Evolutionary conservation across 306 rosid genomes (phyloP), one percentile per base, ranked within the genome.

Genomic region (Pterocarpus macrocarpus): DNA sequence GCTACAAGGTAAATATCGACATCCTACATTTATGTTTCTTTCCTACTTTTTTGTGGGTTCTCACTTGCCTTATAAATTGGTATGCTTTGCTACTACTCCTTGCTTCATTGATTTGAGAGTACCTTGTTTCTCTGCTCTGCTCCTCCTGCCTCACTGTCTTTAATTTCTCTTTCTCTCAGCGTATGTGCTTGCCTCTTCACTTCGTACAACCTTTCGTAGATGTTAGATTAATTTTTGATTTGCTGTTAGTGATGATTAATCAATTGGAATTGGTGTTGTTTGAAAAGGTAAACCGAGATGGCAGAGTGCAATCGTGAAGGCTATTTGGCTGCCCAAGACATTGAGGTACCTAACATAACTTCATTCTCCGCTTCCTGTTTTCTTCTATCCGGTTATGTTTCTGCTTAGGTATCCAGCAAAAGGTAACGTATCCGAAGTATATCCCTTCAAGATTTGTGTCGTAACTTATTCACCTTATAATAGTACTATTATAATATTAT

Each of bases 231-330:
- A 28, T 50, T 59, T 66, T 38, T 45, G 0, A 28, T 13, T 28
- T 5, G 39, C 9, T 35, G 22, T 32, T 13, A 0, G 7, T 71
- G 52, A 62, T 15, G 75, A 33, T 30, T 30, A 71, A 17, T 63
- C 49, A 8, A 56, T 69, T 44, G 63, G 67, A 77, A 13, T 39
- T 53, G 7, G 47, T 43, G 10, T 5, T 43, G 47, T 43, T 32
- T 2, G n/a, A 43, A 43, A 49, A 80, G 80, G 44, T 47, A 12
- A 57, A 36, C 41, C 50, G 71, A 82, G 80, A 90, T 92, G 97
- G 92, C 87, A 58, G 92, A 88, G 17, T 85, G 82, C 90, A 84
- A 81, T 70, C 69, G 85, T 28, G 87, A 85, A 61, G 77, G 39
- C 55, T 84, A 73, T 79, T 85, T 83, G 75, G 78, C 89, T 12